These are phyloP conservation scores for Pythium rhizo-oryzae DNA, from an alignment of 352 stramenopile genomes.

Conservation along the genomic window DNA sequence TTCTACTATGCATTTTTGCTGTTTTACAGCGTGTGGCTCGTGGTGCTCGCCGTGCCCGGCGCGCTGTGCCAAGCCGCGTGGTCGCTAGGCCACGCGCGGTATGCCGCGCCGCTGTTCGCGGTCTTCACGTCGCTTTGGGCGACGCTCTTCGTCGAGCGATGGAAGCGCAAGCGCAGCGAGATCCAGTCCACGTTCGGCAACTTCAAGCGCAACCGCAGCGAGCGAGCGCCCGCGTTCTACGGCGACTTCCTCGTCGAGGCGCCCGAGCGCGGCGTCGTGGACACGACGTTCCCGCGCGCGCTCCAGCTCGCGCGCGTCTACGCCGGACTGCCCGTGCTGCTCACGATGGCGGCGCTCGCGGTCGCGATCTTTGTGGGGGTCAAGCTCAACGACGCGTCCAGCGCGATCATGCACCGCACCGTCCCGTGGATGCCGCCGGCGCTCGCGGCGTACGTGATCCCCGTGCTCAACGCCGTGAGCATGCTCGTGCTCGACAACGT, in stretches of 20 bases:
- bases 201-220: slow-evolving; percentile 59
- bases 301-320: slow-evolving; percentile 70
- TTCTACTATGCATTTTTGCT: slow-evolving; percentile 80
- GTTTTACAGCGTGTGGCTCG: slow-evolving; percentile 77
- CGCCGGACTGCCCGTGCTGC: slow-evolving; percentile 49
- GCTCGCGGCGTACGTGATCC: slow-evolving; percentile 59
- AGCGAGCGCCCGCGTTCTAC: slow-evolving; percentile 58
- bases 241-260: slow-evolving; percentile 71
- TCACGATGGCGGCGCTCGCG: slow-evolving; percentile 52
- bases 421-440: slow-evolving; percentile 44
- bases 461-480: slow-evolving; percentile 61
- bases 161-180: slow-evolving; percentile 88
- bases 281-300: slow-evolving; percentile 62
- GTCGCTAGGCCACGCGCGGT: slow-evolving; percentile 34
- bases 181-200: slow-evolving; percentile 83
- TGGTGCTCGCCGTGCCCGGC: slow-evolving; percentile 57
- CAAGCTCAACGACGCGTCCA: slow-evolving; percentile 44
- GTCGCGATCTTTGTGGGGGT: slow-evolving; percentile 64
- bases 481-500: slow-evolving; percentile 78
- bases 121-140: slow-evolving; percentile 87
- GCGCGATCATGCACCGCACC: slow-evolving; percentile 23
- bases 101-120: slow-evolving; percentile 53
- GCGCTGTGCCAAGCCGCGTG: slow-evolving; percentile 52
- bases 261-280: slow-evolving; percentile 41
- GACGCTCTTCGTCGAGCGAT: slow-evolving; percentile 86